Base-by-base conservation (phyloP, 176 grass and related monocot species). In the Themeda triandra region DNA sequence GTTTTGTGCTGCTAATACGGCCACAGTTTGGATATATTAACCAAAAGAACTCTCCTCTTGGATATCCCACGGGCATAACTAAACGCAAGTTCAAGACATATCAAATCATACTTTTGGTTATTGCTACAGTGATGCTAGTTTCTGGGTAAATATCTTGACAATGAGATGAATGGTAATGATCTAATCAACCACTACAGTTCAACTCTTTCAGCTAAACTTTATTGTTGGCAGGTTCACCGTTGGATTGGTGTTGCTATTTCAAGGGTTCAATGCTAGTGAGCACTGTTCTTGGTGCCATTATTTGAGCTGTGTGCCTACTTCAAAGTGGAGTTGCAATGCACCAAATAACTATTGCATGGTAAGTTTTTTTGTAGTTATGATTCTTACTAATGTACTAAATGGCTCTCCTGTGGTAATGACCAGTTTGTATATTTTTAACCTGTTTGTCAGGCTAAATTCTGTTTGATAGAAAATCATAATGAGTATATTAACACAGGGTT, bases 241-340 rank as follows among this genome's bases (percentile, higher is more conserved):
- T 82, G 87, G 91, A 33, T 71, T 91, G 48, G 75, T 92, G 53
- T 79, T 92, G 68, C 77, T 98, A 71, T 85, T 96, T 75, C 72
- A 71, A 79, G 89, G 89, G 30, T 83, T 84, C 73, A 63, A 98
- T 89, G 86, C 88, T 37, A 95, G 87, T 33, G 56, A 95, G 33
- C 86, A 90, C 69, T 94, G 93, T 72, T 90, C 89, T 6, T 98
- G 92, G 95, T 98, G 95, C 80, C 92, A 95, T 82, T 98, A 98
- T 77, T 48, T 98, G 53, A 98, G 87, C 83, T 98, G 95, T 62
- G 82, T 95, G 63, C 95, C 95, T 63, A 98, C 92, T 80, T 93
- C 88, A 78, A 91, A 83, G 71, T 98, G 95, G 95, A 93, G 74
- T 49, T 98, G 95, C 87, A 88, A 89, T 4, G 23, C 68, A 73